Conservation (phyloP, 2,329 filamentous ascomycete genomes). For the Laburnicola sp. region DNA sequence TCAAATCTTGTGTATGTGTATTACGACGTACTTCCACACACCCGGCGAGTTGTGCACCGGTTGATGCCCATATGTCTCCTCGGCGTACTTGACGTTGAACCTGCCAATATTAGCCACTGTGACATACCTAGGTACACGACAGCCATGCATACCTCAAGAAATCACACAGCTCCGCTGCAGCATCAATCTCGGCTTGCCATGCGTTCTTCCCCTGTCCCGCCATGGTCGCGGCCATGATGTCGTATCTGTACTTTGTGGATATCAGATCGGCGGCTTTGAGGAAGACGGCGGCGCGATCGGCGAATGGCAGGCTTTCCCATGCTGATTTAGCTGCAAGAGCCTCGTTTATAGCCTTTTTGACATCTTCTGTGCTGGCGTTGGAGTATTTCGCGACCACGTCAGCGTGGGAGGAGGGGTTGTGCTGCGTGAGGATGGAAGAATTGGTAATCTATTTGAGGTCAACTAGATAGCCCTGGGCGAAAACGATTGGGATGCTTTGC, state of each 20-base stretch:
- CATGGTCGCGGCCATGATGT: conserved; percentile 95
- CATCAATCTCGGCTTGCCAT: conserved; percentile 98
- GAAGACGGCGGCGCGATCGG: conserved; percentile 89
- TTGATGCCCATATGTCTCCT: conserved; percentile 86
- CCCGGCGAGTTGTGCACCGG: conserved; percentile 79
- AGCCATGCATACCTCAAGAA: conserved; percentile 67
- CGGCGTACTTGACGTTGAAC: conserved; percentile 91
- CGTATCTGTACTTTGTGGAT: conserved; percentile 89
- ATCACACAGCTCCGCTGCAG: conserved; percentile 89
- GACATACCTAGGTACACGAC: not conserved
- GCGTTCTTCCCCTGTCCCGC: conserved; percentile 96
- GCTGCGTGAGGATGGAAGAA: conserved; percentile 67
- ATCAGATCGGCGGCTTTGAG: conserved; percentile 93
- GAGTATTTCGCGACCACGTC: conserved; percentile 80
- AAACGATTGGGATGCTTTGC: conserved; percentile 21
- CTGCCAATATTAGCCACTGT: conserved; percentile 24
- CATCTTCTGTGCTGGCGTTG: conserved; percentile 74
- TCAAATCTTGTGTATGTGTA: not conserved
- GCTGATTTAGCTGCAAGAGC: conserved; percentile 82
- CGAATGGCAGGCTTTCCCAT: conserved; percentile 89
- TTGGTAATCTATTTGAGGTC: conserved; percentile 62
- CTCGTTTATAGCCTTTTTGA: conserved; percentile 77
- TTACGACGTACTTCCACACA: conserved; percentile 71
- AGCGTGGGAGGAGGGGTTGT: conserved; percentile 80
- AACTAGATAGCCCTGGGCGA: conserved; percentile 15